phyloP scores from a whole-genome alignment of 2,329 filamentous ascomycete species.

The Mycogone perniciosa region DNA sequence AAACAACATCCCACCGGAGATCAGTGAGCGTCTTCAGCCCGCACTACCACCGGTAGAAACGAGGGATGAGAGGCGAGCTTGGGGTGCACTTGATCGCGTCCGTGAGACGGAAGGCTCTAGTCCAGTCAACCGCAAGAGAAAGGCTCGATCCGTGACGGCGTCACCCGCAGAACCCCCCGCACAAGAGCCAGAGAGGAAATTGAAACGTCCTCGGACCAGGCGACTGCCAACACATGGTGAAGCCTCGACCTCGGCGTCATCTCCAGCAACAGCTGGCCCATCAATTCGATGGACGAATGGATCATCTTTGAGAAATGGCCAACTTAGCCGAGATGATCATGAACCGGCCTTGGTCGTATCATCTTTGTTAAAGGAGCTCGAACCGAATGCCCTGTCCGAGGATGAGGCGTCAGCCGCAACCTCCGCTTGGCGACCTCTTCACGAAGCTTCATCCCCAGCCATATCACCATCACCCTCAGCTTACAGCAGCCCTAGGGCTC shows the following conservation, averaged over 20 bases:
- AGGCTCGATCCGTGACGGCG: conserved; percentile 60
- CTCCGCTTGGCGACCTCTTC: conserved; percentile 25
- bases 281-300: conserved; percentile 19
- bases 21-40: conserved; percentile 57
- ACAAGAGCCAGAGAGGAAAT: conserved; percentile 69
- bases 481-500: conserved; percentile 59
- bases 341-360: conserved; percentile 79
- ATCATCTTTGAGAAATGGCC: conserved; percentile 19
- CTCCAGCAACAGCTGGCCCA: conserved; percentile 25
- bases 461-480: conserved; percentile 60
- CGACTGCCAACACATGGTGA: conserved; percentile 49
- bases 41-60: conserved; percentile 58
- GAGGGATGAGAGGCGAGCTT: conserved; percentile 73
- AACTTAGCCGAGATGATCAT: conserved; percentile 27
- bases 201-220: conserved; percentile 81
- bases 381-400: conserved; percentile 54
- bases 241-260: conserved; percentile 36
- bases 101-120: conserved; percentile 57
- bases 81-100: conserved; percentile 85
- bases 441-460: conserved; percentile 51
- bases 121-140: conserved; percentile 63
- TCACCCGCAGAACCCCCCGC: conserved; percentile 59
- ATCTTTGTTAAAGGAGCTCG: conserved; percentile 82
- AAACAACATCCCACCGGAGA: conserved; percentile 48
- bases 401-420: conserved; percentile 38